These are phyloP conservation scores for Raffaelea ambrosiae DNA, from an alignment of 2,329 filamentous ascomycete species.

Conservation along the genomic window DNA sequence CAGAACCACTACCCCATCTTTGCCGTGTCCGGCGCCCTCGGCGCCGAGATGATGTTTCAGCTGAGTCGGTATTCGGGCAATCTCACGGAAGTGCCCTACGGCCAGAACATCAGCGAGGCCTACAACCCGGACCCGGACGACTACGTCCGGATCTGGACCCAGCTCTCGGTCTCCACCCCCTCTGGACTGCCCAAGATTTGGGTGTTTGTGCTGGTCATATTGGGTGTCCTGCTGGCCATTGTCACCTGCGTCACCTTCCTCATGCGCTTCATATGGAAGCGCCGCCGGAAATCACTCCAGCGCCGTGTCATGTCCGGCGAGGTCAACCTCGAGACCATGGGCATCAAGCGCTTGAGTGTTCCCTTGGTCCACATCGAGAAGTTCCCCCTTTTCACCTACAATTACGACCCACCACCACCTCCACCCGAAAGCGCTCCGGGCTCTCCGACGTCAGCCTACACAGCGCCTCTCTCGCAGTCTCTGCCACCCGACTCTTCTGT, in stretches of 20 bases:
- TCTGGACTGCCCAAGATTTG: constrained; percentile 63
- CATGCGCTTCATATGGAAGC: constrained; percentile 72
- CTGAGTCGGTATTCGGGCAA: constrained; percentile 72
- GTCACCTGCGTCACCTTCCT: constrained; percentile 57
- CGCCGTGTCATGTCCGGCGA: constrained; percentile 68
- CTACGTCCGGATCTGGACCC: constrained; percentile 53
- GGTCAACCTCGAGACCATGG: constrained; percentile 77
- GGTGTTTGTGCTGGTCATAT: constrained; percentile 66
- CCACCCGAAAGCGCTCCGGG: not conserved
- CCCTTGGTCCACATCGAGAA: constrained; percentile 61
- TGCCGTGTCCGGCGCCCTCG: constrained; percentile 62
- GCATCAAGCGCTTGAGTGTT: constrained; percentile 74
- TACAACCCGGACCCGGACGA: constrained; percentile 48
- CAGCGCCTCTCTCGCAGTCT: not conserved
- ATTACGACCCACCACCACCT: constrained; percentile 38
- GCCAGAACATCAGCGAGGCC: constrained; percentile 43
- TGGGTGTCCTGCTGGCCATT: constrained; percentile 62
- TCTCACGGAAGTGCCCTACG: constrained; percentile 52
- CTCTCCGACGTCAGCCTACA: not conserved
- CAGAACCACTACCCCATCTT: constrained; percentile 74
- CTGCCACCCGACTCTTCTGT: too few species aligned
- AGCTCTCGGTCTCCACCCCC: constrained; percentile 38
- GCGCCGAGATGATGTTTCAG: constrained; percentile 60
- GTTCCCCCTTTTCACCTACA: constrained; percentile 74
- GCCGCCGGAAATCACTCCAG: constrained; percentile 58